These are phyloP conservation scores for Colletotrichum eleusines DNA, from an alignment of 2,329 filamentous ascomycete genomes.

Conservation along the genomic window DNA sequence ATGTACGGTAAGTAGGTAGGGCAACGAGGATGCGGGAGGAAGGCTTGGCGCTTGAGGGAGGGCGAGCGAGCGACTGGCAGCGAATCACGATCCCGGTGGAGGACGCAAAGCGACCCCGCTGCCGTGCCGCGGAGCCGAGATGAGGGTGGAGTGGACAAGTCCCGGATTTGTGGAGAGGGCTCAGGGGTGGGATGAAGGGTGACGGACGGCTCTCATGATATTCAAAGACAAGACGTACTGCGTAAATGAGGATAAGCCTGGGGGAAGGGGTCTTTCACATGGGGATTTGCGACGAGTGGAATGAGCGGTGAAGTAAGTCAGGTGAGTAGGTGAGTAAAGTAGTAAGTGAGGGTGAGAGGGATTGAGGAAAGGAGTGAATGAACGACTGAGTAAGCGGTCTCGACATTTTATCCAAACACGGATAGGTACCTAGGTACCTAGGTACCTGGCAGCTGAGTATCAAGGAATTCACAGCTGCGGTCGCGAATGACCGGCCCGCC, in stretches of 20 bases:
- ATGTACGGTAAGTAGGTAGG: too few relatives aligned
- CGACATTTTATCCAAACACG: too few relatives aligned
- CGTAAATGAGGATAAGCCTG: background rate
- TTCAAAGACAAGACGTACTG: background rate
- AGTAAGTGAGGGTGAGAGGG: too few relatives aligned
- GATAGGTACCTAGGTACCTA: too few relatives aligned
- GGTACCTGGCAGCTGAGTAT: too few relatives aligned
- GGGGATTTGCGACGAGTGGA: background rate
- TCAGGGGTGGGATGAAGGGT: background rate
- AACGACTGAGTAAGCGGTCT: background rate
- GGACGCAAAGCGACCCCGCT: background rate
- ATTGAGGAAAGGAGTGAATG: background rate
- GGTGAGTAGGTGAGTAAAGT: background rate
- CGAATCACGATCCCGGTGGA: background rate
- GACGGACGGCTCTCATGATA: background rate
- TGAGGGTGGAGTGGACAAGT: slow-evolving; percentile 7
- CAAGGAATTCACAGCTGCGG: too few relatives aligned
- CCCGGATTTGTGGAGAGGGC: background rate
- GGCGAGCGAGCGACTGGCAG: slow-evolving; percentile 1
- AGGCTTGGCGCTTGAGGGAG: background rate
- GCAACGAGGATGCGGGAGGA: background rate
- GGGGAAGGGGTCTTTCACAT: too few relatives aligned
- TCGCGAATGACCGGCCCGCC: too few relatives aligned
- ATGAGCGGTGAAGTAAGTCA: background rate
- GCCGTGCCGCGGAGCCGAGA: slow-evolving; percentile 7